A percentile compares a stretch with the other conserved stretches of the same genome.
phyloP scores from a whole-genome alignment of 1,139 yeast genomes.

The Spathaspora sp. region DNA sequence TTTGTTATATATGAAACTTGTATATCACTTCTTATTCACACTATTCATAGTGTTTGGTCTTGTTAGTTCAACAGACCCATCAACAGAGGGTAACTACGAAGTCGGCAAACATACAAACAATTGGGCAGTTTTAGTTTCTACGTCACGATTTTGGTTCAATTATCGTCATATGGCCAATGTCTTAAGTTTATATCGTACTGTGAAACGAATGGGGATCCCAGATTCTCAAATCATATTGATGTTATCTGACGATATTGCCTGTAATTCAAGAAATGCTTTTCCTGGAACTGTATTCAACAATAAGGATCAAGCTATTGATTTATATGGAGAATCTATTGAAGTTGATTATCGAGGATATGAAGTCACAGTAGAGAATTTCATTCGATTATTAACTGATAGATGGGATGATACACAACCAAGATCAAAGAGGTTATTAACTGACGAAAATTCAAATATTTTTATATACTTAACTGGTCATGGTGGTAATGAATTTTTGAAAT shows the following conservation, averaged over 20 bases:
- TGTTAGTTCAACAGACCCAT: neutral
- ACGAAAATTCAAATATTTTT: constrained; percentile 90
- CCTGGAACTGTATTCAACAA: constrained; percentile 97
- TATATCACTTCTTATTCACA: neutral
- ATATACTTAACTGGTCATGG: constrained; percentile 98
- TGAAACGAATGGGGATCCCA: constrained; percentile 92
- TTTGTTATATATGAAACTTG: neutral
- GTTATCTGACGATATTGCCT: constrained; percentile 96
- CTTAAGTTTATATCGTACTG: constrained; percentile 90
- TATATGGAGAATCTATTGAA: constrained; percentile 91
- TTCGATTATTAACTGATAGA: constrained; percentile 85
- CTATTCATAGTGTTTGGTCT: neutral
- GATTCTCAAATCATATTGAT: constrained; percentile 95
- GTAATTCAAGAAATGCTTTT: constrained; percentile 92
- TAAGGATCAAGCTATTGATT: constrained; percentile 88
- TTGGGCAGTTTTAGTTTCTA: constrained; percentile 95
- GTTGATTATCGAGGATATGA: constrained; percentile 98
- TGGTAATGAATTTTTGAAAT: constrained; percentile 93
- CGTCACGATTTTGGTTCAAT: constrained; percentile 97
- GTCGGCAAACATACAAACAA: constrained; percentile 62
- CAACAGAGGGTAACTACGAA: neutral
- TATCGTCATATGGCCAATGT: constrained; percentile 98
- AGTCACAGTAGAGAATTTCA: constrained; percentile 94
- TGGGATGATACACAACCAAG: constrained; percentile 95
- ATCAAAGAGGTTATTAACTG: constrained; percentile 85